Evolutionary conservation across 2,329 filamentous ascomycete species (phyloP).

Genomic region (Dothideomycetes sp.): DNA sequence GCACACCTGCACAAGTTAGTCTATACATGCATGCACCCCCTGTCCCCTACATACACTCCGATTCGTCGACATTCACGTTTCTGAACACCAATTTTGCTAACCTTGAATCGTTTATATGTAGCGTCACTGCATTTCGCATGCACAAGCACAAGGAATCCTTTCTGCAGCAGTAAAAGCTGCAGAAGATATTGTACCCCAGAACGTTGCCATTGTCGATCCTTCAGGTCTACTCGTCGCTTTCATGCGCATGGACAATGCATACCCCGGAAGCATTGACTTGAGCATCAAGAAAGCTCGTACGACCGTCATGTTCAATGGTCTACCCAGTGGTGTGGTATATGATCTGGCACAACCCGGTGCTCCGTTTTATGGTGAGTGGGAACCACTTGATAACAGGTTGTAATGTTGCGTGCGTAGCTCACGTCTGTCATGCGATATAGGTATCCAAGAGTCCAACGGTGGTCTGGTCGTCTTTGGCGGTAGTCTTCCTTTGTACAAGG

Average conservation of each 20-base stretch:
- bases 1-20: constrained; percentile 8
- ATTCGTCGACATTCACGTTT: too few relatives aligned
- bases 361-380: constrained; percentile 8
- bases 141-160: constrained; percentile 21
- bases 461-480: constrained; percentile 24
- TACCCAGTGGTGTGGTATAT: constrained; percentile 20
- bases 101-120: too few relatives aligned
- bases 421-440: too few relatives aligned
- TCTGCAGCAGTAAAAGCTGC: constrained; percentile 17
- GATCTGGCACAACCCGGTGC: constrained; percentile 20
- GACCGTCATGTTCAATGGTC: constrained; percentile 22
- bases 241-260: constrained; percentile 25
- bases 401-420: neutral
- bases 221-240: constrained; percentile 22
- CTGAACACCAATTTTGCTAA: too few relatives aligned
- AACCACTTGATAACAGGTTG: neutral
- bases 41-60: too few relatives aligned
- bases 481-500: constrained; percentile 21
- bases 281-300: constrained; percentile 24
- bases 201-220: constrained; percentile 23
- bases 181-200: constrained; percentile 17
- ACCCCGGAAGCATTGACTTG: constrained; percentile 21
- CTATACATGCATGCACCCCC: too few relatives aligned
- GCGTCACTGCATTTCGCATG: constrained; percentile 21
- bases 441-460: constrained; percentile 22